Conservation (phyloP, 441 rosid species). For the Metrosideros polymorpha region DNA sequence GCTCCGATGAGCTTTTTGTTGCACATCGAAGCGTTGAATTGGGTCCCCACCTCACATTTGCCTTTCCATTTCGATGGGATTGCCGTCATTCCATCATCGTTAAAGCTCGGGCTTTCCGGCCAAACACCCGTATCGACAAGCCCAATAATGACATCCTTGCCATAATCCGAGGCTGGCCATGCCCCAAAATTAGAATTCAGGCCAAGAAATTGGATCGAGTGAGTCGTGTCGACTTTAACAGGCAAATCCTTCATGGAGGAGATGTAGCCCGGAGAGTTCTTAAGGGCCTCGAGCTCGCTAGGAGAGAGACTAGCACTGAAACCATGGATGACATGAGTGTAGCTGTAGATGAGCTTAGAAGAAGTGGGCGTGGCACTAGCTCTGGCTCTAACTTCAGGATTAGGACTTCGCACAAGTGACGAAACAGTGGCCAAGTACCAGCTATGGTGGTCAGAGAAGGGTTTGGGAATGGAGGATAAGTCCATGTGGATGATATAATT, state of each 20-base stretch:
- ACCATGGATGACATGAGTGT: conserved; percentile 31
- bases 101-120: background rate
- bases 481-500: conserved; percentile 38
- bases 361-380: background rate
- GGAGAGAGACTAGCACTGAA: conserved; percentile 28
- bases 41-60: background rate
- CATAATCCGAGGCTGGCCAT: background rate
- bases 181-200: background rate
- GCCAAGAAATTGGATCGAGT: background rate
- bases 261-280: conserved; percentile 24
- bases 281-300: conserved; percentile 18
- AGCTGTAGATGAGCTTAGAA: conserved; percentile 22
- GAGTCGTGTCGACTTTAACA: background rate
- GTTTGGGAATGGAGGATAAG: conserved; percentile 35
- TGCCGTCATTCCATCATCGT: background rate
- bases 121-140: background rate
- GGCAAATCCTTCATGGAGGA: conserved; percentile 1
- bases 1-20: background rate
- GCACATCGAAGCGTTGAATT: background rate
- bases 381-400: background rate
- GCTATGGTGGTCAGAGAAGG: conserved; percentile 11
- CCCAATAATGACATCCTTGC: background rate
- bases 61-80: background rate
- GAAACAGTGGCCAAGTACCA: conserved; percentile 27
- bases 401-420: conserved; percentile 3